These are phyloP conservation scores for Xylaria acuta DNA, from an alignment of 495 filamentous ascomycete species.

Conservation along the genomic window DNA sequence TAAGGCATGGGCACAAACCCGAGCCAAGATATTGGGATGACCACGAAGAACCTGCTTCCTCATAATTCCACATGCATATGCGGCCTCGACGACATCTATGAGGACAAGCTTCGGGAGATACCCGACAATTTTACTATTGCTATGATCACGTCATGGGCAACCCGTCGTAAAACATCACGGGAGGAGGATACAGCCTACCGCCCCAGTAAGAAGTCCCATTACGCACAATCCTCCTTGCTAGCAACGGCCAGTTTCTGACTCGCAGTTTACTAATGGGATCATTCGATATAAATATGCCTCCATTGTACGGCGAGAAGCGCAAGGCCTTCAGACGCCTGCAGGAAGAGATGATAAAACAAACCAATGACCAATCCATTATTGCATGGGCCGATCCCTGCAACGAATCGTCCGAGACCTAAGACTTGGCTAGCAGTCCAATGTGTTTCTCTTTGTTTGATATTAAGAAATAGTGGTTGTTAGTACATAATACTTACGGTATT, in stretches of 20 bases:
- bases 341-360: slow-evolving; percentile 41
- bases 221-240: not conserved
- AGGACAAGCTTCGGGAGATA: not conserved
- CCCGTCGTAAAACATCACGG: slow-evolving; percentile 26
- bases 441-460: not conserved
- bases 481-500: not conserved
- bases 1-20: not conserved
- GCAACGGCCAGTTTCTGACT: no score
- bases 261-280: slow-evolving; percentile 37
- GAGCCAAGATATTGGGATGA: not conserved
- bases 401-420: no score
- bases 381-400: no score
- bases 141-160: slow-evolving; percentile 32
- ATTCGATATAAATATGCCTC: slow-evolving; percentile 44
- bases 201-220: slow-evolving; percentile 13
- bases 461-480: not conserved
- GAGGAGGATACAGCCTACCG: slow-evolving; percentile 38
- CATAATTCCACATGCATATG: not conserved
- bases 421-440: not conserved
- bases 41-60: no score
- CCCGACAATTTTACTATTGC: no score
- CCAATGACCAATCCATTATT: slow-evolving; percentile 39
- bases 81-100: not conserved
- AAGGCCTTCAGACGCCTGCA: slow-evolving; percentile 41
- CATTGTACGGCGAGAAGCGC: slow-evolving; percentile 42